These are phyloP conservation scores for Ustilago tritici DNA, from an alignment of 1,284 basidiomycete species.

Conservation along the genomic window DNA sequence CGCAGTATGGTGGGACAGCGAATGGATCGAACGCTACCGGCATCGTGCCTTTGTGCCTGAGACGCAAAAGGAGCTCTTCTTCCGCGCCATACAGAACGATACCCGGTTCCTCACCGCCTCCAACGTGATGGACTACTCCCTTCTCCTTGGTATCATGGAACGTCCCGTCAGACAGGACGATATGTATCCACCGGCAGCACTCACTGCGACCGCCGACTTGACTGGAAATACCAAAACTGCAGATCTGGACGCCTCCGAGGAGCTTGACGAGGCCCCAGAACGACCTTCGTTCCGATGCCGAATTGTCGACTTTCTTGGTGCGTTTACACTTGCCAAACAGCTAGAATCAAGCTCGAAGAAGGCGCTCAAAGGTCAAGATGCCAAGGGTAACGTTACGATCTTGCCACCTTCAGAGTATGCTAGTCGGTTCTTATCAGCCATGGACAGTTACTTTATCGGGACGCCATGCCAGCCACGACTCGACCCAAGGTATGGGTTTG, in stretches of 20 bases:
- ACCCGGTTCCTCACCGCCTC: constrained; percentile 58
- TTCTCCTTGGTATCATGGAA: constrained; percentile 62
- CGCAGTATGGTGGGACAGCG: constrained; percentile 56
- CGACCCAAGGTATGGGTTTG: constrained; percentile 40
- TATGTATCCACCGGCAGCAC: constrained; percentile 36
- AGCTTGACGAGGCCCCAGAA: constrained; percentile 17
- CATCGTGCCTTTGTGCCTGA: constrained; percentile 57
- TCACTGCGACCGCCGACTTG: constrained; percentile 6
- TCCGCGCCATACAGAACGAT: constrained; percentile 57
- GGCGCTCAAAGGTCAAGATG: constrained; percentile 58
- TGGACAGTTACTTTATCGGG: constrained; percentile 59
- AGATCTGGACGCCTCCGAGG: constrained; percentile 15
- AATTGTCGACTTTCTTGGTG: constrained; percentile 65
- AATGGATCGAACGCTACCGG: constrained; percentile 52
- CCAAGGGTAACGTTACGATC: constrained; percentile 62
- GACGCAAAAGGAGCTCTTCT: constrained; percentile 54
- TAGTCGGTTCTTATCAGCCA: constrained; percentile 50
- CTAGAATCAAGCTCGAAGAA: constrained; percentile 61
- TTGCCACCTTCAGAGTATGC: constrained; percentile 63
- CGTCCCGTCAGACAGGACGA: constrained; percentile 37
- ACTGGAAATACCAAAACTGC: neutral
- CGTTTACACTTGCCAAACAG: constrained; percentile 62
- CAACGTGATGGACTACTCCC: constrained; percentile 67
- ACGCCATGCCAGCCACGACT: constrained; percentile 47
- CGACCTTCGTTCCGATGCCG: constrained; percentile 50